These are phyloP conservation scores for Conticribra weissflogii DNA, from an alignment of 108 stramenopile genomes.

Conservation along the genomic window DNA sequence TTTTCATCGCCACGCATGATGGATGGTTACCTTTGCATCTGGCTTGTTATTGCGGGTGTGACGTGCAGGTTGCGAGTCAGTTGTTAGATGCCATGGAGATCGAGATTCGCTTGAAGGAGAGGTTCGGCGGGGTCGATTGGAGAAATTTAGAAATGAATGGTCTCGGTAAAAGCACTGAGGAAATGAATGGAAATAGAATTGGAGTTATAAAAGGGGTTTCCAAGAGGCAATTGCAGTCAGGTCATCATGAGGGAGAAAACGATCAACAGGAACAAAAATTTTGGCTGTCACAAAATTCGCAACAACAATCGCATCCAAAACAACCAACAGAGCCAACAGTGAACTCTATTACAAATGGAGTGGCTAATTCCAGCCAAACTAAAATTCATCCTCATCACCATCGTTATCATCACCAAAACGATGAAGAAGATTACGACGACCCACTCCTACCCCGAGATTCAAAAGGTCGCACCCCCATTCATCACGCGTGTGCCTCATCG, in stretches of 20 bases:
- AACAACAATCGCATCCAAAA: too few species aligned
- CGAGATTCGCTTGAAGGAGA: background rate
- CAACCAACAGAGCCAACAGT: too few species aligned
- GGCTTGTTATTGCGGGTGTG: conserved; percentile 6
- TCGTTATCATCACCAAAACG: background rate
- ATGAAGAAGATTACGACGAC: background rate
- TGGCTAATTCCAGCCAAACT: too few species aligned
- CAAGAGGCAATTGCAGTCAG: too few species aligned
- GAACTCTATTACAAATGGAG: too few species aligned
- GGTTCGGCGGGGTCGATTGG: background rate
- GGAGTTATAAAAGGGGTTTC: too few species aligned
- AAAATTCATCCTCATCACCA: background rate
- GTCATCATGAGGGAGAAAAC: too few species aligned
- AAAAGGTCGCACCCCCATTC: conserved; percentile 2
- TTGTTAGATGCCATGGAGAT: background rate
- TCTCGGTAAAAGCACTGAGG: background rate
- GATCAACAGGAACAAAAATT: too few species aligned
- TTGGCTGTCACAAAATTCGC: too few species aligned
- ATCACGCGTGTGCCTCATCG: conserved; percentile 2
- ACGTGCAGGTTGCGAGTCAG: background rate
- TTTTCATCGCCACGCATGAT: background rate
- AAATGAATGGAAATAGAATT: too few species aligned
- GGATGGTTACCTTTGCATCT: conserved; percentile 3
- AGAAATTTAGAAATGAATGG: background rate
- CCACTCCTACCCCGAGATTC: background rate